Conservation (phyloP, 352 stramenopile genomes). For the Globisporangium paddicum region DNA sequence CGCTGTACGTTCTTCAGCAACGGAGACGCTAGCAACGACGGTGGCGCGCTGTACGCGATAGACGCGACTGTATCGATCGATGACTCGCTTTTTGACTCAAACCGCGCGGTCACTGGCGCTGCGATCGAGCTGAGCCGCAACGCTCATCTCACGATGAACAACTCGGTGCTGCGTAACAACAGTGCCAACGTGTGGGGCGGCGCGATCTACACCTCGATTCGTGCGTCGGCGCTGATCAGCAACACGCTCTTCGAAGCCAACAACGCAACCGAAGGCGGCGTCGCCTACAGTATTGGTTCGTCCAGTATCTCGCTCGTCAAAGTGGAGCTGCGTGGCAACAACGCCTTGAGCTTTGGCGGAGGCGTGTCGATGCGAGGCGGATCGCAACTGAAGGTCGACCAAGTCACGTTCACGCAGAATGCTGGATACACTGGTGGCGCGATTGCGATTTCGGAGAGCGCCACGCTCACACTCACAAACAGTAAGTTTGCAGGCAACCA, state of each 20-base stretch:
- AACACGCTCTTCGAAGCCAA: conserved; percentile 34
- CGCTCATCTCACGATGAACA: conserved; percentile 23
- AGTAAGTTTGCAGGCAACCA: conserved; percentile 34
- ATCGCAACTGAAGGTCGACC: conserved; percentile 14
- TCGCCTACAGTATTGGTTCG: conserved; percentile 38
- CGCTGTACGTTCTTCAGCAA: conserved; percentile 26
- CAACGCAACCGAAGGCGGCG: conserved; percentile 36
- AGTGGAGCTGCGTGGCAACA: conserved; percentile 20
- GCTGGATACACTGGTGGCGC: conserved; percentile 43
- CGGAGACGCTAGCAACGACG: conserved; percentile 32
- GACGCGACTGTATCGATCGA: conserved; percentile 34
- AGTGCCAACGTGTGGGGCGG: conserved; percentile 27
- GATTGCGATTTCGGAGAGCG: conserved; percentile 36
- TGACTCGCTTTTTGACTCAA: conserved; percentile 30
- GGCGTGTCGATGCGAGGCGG: conserved; percentile 28
- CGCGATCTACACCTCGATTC: conserved; percentile 43
- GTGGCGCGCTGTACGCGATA: conserved; percentile 36
- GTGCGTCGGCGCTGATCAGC: conserved; percentile 26
- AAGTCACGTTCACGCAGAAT: conserved; percentile 26
- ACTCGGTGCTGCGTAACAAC: conserved; percentile 33
- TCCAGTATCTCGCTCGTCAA: conserved; percentile 18
- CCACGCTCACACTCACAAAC: conserved; percentile 17
- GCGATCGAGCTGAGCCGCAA: conserved; percentile 47
- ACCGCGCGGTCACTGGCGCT: conserved; percentile 31
- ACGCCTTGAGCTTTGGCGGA: conserved; percentile 39